Percentiles rank a stretch among this genome's conserved stretches.
These are phyloP conservation scores for Debaryomyces maramus DNA, from an alignment of 805 yeast genomes.

Conservation along the genomic window DNA sequence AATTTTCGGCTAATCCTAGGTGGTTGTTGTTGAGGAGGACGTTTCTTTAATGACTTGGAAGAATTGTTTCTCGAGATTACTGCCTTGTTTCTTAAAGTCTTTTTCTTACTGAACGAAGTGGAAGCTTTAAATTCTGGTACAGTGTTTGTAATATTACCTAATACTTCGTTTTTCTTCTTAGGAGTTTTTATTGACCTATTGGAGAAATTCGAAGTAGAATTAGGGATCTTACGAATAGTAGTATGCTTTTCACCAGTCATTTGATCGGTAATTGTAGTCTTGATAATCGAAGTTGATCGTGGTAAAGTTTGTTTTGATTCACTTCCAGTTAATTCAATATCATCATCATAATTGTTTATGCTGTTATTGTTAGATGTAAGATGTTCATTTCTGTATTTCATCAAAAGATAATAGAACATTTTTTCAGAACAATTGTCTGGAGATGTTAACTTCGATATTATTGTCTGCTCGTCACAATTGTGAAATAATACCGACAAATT, in stretches of 20 bases:
- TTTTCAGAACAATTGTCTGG: conserved; percentile 70
- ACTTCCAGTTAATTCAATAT: conserved; percentile 22
- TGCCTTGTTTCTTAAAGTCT: conserved; percentile 25
- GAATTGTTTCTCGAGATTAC: conserved; percentile 25
- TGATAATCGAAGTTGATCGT: conserved; percentile 40
- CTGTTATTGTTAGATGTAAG: conserved; percentile 17
- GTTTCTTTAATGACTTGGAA: conserved; percentile 15
- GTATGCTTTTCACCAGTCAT: conserved; percentile 24
- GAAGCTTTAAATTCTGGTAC: conserved; percentile 36
- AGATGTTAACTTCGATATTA: conserved; percentile 53
- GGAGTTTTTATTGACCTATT: conserved; percentile 14
- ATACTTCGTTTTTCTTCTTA: conserved; percentile 14
- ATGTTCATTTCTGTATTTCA: conserved; percentile 75
- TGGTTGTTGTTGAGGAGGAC: conserved; percentile 13
- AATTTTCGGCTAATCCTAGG: conserved; percentile 14
- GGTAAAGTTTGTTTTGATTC: conserved; percentile 33
- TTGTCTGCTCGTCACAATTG: conserved; percentile 59
- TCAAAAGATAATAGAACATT: conserved; percentile 72
- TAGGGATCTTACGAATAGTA: conserved; percentile 22
- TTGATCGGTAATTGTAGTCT: conserved; percentile 38
- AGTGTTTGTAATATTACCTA: conserved; percentile 36
- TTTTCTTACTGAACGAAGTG: conserved; percentile 38
- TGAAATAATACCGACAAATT: conserved; percentile 80
- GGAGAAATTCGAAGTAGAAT: conserved; percentile 18
- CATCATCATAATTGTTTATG: conserved; percentile 20